phyloP scores from a whole-genome alignment of 805 yeast species.

The Suhomyces kilbournensis region DNA sequence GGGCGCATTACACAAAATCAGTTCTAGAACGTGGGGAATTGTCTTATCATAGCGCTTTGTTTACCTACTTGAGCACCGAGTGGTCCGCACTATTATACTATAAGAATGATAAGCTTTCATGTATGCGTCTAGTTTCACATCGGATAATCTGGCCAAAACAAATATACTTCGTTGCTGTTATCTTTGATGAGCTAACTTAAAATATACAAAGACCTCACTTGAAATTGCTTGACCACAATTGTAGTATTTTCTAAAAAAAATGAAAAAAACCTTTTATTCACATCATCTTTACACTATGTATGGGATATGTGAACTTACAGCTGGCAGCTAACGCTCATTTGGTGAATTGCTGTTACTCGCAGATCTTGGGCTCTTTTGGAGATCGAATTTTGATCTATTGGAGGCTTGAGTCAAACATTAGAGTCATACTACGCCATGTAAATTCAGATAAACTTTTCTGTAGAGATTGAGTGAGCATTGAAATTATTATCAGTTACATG shows the following conservation, averaged over 20 bases:
- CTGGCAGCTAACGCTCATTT: not conserved
- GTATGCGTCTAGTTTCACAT: not conserved
- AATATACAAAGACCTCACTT: too few species aligned
- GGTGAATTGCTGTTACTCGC: not conserved
- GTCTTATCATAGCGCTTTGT: not conserved
- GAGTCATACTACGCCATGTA: too few species aligned
- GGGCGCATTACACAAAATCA: conserved; percentile 3
- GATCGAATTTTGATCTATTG: not conserved
- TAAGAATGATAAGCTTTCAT: not conserved
- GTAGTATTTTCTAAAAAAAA: not conserved
- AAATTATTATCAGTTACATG: not conserved
- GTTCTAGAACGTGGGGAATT: conserved; percentile 1
- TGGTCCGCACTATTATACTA: not conserved
- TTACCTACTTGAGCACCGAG: not conserved
- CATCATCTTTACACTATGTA: not conserved
- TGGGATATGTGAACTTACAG: not conserved
- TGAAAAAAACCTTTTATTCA: too few species aligned
- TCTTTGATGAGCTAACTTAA: not conserved
- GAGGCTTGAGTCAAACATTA: not conserved
- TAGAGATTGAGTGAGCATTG: not conserved
- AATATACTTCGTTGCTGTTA: not conserved
- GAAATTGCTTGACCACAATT: not conserved
- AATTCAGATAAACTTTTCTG: not conserved
- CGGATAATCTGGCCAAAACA: not conserved
- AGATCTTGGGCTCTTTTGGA: too few species aligned